Base-by-base conservation (phyloP, 2,329 filamentous ascomycete genomes). In the Pezicula neosporulosa region DNA sequence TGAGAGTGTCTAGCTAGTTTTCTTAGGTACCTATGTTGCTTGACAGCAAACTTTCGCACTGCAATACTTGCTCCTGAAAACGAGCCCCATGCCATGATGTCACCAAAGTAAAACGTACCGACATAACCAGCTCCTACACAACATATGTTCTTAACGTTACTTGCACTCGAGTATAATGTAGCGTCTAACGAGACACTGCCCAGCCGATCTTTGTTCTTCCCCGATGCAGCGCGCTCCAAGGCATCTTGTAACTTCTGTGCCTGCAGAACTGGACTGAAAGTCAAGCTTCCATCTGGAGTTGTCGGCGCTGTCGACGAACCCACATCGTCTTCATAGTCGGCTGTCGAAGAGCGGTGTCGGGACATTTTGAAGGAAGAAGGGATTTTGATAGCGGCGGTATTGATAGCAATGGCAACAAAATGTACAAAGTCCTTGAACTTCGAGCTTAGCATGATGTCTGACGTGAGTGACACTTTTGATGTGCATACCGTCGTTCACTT, bases 71-170 rank as follows among this genome's bases (percentile, higher is more conserved):
- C 10, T 21, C 24, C 41, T 15, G 48, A 15, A 45, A 18, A 37
- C 24, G 7, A 1, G 24, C 24, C 24, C 24, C 6, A 24, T 24
- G 7, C 24, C 18, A 10, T 19, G 37, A 44, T 16, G 33, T 36
- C 12, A 45, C 7, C 4, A n/a, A 24, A 10, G 9, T 18, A 35
- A 37, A 38, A 75, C 83, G 62, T 75, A 89, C 84, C 86, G 57
- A 90, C 85, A 66, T 90, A 90, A 60, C 87, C 87, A 59, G 87
- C 87, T 46, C 87, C 87, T 56, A 90, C 82, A 64, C 85, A 89
- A 69, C 86, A 89, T 48, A 90, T 83, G 63, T 81, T 85, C 61
- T 71, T 72, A 37, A 86, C 68, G 8, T 18, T 38, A 16, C 5
- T 19, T 6, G 16, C 16, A 24, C 35, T 37, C 18, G 41, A 24